Base-by-base conservation (phyloP, 2,329 filamentous ascomycete genomes). In the Aphanoascus verrucosus region DNA sequence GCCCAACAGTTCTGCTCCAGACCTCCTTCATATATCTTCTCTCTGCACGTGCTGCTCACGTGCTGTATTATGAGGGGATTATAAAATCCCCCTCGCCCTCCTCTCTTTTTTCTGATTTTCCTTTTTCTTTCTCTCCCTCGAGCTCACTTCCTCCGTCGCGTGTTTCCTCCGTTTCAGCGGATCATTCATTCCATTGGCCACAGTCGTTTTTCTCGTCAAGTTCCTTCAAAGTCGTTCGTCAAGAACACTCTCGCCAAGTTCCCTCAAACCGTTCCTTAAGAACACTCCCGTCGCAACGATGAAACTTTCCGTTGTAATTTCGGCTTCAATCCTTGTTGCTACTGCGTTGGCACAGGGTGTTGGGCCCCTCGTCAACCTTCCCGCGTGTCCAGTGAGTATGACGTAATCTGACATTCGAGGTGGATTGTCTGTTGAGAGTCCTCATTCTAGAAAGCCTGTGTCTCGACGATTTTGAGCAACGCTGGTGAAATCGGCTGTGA, bases 391-490 rank as follows among this genome's bases (percentile, higher is more conserved):
- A 15, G 50, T 52, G 37, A 38, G 50, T 45, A 2, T 43, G 12
- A 9, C 23, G 8, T 8, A 23, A 23, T n/a, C 40, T 40, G 14
- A 31, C 11, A 14, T 6, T n/a, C n/a, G n/a, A n/a, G n/a, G n/a
- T n/a, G n/a, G n/a, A n/a, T n/a, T n/a, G n/a, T n/a, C n/a, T n/a
- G n/a, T n/a, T n/a, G n/a, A n/a, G n/a, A n/a, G n/a, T n/a, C n/a
- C n/a, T n/a, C n/a, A n/a, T 43, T 31, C 2, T 43, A 58, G 56
- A 56, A 31, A 54, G 37, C 23, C 11, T 58, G 56, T 35, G 28
- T 57, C 47, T 52, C 45, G 20, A 45, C 48, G 0, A 50, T 49
- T n/a, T 15, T 56, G 15, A 37, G 19, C 9, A 55, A 53, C 31
- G 48, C 52, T 12, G 32, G 23, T 3, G 11, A 54, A 15, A 55